Evolutionary conservation across 106 monocot genomes (phyloP).

Genomic region (Dioscorea zingiberensis): DNA sequence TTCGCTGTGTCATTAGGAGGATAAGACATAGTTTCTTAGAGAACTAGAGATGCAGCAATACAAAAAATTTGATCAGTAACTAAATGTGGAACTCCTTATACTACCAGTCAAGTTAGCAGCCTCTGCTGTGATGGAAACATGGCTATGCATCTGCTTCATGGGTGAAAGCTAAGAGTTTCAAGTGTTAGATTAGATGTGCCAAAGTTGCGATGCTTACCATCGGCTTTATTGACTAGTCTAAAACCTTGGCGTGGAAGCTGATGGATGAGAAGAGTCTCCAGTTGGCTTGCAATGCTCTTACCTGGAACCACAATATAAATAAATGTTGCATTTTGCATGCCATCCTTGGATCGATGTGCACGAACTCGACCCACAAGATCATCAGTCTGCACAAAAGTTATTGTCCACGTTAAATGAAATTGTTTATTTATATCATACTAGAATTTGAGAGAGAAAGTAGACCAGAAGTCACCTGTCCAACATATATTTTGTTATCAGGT

Average conservation of each 20-base stretch:
- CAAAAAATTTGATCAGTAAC: no score
- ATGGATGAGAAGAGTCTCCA: slow-evolving; percentile 97
- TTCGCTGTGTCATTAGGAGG: background rate
- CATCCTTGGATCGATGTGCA: slow-evolving; percentile 70
- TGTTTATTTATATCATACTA: background rate
- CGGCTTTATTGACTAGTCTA: slow-evolving; percentile 60
- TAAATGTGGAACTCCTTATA: background rate
- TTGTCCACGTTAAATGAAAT: background rate
- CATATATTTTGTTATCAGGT: slow-evolving; percentile 72
- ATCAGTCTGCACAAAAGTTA: slow-evolving; percentile 62
- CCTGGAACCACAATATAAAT: slow-evolving; percentile 79
- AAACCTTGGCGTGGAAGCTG: slow-evolving; percentile 74
- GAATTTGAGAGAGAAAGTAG: background rate
- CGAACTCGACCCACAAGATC: slow-evolving; percentile 71
- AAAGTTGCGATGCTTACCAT: slow-evolving; percentile 91
- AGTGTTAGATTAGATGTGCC: slow-evolving; percentile 48
- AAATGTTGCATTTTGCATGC: slow-evolving; percentile 48
- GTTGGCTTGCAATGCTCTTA: slow-evolving; percentile 81
- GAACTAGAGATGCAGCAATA: background rate
- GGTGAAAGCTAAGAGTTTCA: slow-evolving; percentile 24
- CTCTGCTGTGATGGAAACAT: no score
- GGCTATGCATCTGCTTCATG: slow-evolving; percentile 10
- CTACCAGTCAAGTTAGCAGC: background rate
- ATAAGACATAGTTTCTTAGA: background rate
- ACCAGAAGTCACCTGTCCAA: slow-evolving; percentile 70